Conservation (phyloP, 2,329 filamentous ascomycete genomes). For the Aureobasidium lini region DNA sequence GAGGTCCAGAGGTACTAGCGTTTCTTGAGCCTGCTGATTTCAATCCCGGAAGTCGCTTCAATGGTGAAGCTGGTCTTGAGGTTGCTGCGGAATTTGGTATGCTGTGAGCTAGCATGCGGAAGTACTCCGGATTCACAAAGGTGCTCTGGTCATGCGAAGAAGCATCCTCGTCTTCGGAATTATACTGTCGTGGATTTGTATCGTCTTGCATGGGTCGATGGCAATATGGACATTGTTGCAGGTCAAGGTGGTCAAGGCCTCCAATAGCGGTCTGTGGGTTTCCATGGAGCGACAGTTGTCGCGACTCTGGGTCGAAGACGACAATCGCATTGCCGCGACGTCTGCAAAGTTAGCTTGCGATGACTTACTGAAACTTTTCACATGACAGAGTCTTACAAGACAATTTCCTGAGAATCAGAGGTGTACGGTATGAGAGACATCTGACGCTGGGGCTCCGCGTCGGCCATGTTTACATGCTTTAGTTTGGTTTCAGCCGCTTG, state of each 20-base stretch:
- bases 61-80: slow-evolving; percentile 42
- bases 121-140: slow-evolving; percentile 89
- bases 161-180: slow-evolving; percentile 23
- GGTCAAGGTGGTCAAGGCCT: slow-evolving; percentile 43
- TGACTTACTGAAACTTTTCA: not conserved
- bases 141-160: slow-evolving; percentile 38
- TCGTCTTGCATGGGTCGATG: slow-evolving; percentile 60
- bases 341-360: slow-evolving; percentile 39
- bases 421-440: slow-evolving; percentile 71
- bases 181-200: slow-evolving; percentile 22
- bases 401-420: slow-evolving; percentile 67
- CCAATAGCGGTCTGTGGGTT: slow-evolving; percentile 49
- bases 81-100: slow-evolving; percentile 44
- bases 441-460: slow-evolving; percentile 25
- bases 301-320: slow-evolving; percentile 77
- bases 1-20: slow-evolving; percentile 28
- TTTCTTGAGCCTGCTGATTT: slow-evolving; percentile 25
- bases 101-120: slow-evolving; percentile 74
- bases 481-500: not conserved
- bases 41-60: slow-evolving; percentile 33
- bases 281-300: slow-evolving; percentile 73
- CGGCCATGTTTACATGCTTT: slow-evolving; percentile 15
- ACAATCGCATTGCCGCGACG: slow-evolving; percentile 91
- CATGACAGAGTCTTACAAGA: slow-evolving; percentile 54
- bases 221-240: slow-evolving; percentile 75